Evolutionary conservation across 2,329 filamentous ascomycete species (phyloP), one percentile per base, ranked within the genome.

Genomic region (Diaporthe citriasiana): DNA sequence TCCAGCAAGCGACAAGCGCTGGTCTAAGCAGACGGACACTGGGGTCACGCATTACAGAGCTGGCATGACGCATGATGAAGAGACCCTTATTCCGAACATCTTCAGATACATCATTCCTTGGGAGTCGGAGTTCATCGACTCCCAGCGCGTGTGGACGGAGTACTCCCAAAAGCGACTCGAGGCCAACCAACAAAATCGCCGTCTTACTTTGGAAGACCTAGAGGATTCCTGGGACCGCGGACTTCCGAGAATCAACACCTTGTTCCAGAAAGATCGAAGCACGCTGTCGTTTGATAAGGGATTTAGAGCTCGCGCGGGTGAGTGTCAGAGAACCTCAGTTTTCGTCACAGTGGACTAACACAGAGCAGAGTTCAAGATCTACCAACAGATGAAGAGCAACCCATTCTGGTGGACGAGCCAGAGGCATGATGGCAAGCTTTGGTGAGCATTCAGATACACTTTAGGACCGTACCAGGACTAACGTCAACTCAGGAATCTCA

Each of bases 371-470:
- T 99, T 99, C 88, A 99, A 99, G 88, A 92, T 97, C 40, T 99
- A 98, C 82, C 96, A 98, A 83, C 88, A 98, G 75, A 98, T 99
- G 96, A 98, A 97, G 90, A 97, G 93, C 84, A 98, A 98, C 82
- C 97, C 97, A 0, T 98, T 98, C 88, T 98, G 95, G 95, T 99
- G 97, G 97, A 99, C 97, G 5, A 97, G 94, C 79, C 96, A 98
- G 83, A 89, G 97, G 51, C 97, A 99, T 80, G 97, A 99, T 79
- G 97, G 97, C 81, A 98, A 98, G 81, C 84, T 99, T 6, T 99
- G 97, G n/a, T n/a, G n/a, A n/a, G n/a, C n/a, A n/a, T n/a, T n/a
- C n/a, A n/a, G n/a, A n/a, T n/a, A n/a, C n/a, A n/a, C n/a, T n/a
- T n/a, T n/a, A n/a, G n/a, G n/a, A n/a, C n/a, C n/a, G n/a, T n/a